Percentiles rank a stretch among this genome's conserved stretches.
These are phyloP conservation scores for Articulospora tetracladia DNA, from an alignment of 495 filamentous ascomycete species.

Conservation along the genomic window DNA sequence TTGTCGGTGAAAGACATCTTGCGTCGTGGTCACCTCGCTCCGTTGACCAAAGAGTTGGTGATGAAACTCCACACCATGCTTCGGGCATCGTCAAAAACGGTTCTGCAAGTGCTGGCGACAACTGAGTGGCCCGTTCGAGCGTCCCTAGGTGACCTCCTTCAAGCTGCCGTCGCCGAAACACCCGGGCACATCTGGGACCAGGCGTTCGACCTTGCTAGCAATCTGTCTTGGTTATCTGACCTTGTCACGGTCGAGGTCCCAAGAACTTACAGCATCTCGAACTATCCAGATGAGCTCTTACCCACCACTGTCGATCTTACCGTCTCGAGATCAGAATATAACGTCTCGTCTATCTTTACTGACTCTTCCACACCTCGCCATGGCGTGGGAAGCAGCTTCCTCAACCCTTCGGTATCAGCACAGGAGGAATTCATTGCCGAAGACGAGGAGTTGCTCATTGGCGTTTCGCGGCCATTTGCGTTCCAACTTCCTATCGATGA, in stretches of 20 bases:
- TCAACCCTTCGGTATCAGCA: slow-evolving; percentile 25
- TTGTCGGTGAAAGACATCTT: slow-evolving; percentile 30
- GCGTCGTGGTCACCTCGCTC: slow-evolving; percentile 28
- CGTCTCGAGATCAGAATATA: slow-evolving; percentile 28
- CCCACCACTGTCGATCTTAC: slow-evolving; percentile 29
- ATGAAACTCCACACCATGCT: slow-evolving; percentile 24
- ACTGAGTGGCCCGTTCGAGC: slow-evolving; percentile 31
- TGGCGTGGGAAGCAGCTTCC: slow-evolving; percentile 31
- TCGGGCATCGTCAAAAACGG: slow-evolving; percentile 26
- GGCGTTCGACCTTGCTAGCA: slow-evolving; percentile 29
- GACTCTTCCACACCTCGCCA: slow-evolving; percentile 24
- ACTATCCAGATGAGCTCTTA: slow-evolving; percentile 26
- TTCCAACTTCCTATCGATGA: slow-evolving; percentile 31
- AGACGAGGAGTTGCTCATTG: slow-evolving; percentile 25
- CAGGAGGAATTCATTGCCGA: slow-evolving; percentile 20
- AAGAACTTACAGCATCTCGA: slow-evolving; percentile 32
- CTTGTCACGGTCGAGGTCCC: slow-evolving; percentile 30
- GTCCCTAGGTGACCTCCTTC: slow-evolving; percentile 29
- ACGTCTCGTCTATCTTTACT: slow-evolving; percentile 19
- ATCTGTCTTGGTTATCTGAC: slow-evolving; percentile 30
- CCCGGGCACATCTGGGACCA: slow-evolving; percentile 27
- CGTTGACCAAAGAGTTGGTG: slow-evolving; percentile 29
- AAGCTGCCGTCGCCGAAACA: slow-evolving; percentile 25
- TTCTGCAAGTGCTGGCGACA: slow-evolving; percentile 26
- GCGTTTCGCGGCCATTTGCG: slow-evolving; percentile 31